Percentiles rank a stretch among this genome's conserved stretches.
Evolutionary conservation across 1,139 yeast genomes (phyloP).

Genomic region (Yamadazyma blattariae): DNA sequence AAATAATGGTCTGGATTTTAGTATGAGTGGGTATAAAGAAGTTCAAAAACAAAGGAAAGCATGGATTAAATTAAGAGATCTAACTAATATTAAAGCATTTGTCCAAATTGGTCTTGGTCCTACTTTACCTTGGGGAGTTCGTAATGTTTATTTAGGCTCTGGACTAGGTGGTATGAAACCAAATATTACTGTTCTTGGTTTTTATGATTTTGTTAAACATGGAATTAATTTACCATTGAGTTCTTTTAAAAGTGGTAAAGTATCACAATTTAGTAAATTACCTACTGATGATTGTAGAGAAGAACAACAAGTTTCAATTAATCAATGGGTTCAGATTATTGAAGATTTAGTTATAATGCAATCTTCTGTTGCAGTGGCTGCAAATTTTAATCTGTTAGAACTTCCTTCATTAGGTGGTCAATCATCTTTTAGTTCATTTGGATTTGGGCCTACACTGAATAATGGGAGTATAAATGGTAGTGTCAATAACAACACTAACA

Average conservation of each 20-base stretch:
- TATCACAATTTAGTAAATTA: constrained; percentile 26
- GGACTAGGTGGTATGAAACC: constrained; percentile 98
- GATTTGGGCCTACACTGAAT: neutral
- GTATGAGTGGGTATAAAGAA: constrained; percentile 50
- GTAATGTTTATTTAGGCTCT: constrained; percentile 86
- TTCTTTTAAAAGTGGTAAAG: constrained; percentile 14
- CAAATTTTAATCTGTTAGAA: constrained; percentile 66
- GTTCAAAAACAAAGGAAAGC: constrained; percentile 71
- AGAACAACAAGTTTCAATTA: constrained; percentile 66
- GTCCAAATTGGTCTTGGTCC: constrained; percentile 91
- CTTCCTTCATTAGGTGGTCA: constrained; percentile 42
- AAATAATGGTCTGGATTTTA: constrained; percentile 25
- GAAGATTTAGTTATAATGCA: constrained; percentile 93
- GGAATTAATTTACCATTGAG: constrained; percentile 31
- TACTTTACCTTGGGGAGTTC: constrained; percentile 89
- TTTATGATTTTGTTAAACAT: constrained; percentile 60
- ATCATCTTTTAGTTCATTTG: constrained; percentile 2
- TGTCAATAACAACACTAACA: constrained; percentile 8
- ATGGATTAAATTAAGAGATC: constrained; percentile 79
- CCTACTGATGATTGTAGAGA: constrained; percentile 83
- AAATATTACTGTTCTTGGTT: constrained; percentile 87
- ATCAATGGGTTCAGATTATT: constrained; percentile 88
- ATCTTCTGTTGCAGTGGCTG: constrained; percentile 90
- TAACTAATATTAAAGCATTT: constrained; percentile 81
- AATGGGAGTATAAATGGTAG: constrained; percentile 10